Evolutionary conservation across 257 asterid species (phyloP), one percentile per base, ranked within the genome.

Genomic region (Solanum chilense): DNA sequence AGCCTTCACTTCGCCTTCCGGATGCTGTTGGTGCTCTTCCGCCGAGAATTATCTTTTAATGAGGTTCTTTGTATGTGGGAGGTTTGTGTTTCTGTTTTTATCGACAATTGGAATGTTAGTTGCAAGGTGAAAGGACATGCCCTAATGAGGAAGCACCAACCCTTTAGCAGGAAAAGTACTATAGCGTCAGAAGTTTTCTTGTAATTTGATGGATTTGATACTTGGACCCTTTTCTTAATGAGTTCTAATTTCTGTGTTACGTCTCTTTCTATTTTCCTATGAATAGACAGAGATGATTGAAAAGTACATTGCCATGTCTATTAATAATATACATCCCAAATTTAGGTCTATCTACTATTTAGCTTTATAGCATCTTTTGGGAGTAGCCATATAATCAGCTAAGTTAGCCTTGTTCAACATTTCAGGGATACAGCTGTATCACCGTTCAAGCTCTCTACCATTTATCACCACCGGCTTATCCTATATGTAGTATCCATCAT

Each of bases 51-150:
- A 87, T 92, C 99, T 87, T 97, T 97, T 92, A 92, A 87, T 70
- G 99, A 97, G 88, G 98, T 97, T 90, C 98, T 97, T 86, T 91
- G 93, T 88, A 94, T 97, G 98, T 97, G 99, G 99, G 99, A 97
- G 99, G 99, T 97, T 89, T 91, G 99, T 93, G 89, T 90, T 90
- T 77, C 47, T 71, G 20, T 11, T 73, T 41, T 73, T 86, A 70
- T 39, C 6, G 21, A 29, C 45, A 78, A 45, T 49, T 13, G 39
- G 41, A 18, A 33, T 45, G 49, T 85, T 69, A 39, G 88, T 71
- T 15, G 84, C 69, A 47, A 39, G 18, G 45, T 14, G 35, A 25
- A 39, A 68, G 37, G 78, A 10, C 78, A 41, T 84, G 62, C 37
- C 78, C 39, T 84, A 64, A 84, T 49, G 66, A 47, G 68, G 18